Evolutionary conservation across 208 protist genomes (phyloP).

Genomic region (Wallacemonas rigidus): DNA sequence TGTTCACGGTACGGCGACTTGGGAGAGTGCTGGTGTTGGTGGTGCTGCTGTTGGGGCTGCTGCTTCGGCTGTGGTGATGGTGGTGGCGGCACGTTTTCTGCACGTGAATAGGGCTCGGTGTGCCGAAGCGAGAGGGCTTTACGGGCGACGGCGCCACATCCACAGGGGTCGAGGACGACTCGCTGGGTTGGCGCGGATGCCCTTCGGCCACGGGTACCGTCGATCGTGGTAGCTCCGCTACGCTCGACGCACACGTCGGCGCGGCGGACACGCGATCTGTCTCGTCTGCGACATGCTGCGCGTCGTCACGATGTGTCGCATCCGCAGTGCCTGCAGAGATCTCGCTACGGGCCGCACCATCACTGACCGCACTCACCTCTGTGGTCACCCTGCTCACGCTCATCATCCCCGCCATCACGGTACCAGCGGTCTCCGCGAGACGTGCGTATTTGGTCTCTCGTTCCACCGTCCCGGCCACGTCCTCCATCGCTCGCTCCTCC

Average conservation of each 20-base stretch:
- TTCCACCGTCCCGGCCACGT: no score
- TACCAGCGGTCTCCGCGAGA: no score
- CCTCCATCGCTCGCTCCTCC: no score
- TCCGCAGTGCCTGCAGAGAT: background rate
- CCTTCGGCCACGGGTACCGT: background rate
- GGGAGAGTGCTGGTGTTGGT: no score
- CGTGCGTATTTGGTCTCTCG: no score
- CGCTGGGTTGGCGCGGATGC: conserved; percentile 3
- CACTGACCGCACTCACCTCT: no score
- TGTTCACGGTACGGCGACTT: no score
- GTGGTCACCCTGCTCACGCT: no score
- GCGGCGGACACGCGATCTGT: background rate
- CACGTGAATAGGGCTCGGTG: background rate
- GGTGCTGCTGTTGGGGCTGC: background rate
- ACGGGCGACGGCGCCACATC: conserved; percentile 1
- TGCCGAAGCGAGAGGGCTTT: conserved; percentile 4
- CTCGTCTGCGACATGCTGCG: background rate
- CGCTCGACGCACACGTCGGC: conserved; percentile 9
- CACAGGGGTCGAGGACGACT: background rate
- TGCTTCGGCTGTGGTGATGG: background rate
- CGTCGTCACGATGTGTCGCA: background rate
- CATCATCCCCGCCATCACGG: no score
- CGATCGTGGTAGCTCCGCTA: background rate
- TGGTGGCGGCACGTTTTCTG: background rate
- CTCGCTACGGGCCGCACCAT: no score